phyloP scores from a whole-genome alignment of 441 rosid species.

The Aquilaria agallochum region DNA sequence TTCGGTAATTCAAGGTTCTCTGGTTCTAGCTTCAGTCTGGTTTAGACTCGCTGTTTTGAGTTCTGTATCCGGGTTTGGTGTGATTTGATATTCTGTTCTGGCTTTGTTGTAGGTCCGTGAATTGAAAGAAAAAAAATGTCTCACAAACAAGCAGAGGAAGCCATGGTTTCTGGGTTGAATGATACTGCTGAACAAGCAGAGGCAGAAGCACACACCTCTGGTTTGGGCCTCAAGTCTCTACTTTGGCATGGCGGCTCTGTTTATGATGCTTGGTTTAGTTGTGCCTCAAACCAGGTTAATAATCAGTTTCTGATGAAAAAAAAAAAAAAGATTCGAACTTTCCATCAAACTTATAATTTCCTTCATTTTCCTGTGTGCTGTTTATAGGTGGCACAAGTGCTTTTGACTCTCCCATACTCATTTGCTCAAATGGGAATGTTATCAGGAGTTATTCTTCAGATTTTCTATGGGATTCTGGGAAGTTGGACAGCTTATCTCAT shows the following conservation, averaged over 20 bases:
- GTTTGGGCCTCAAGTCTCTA: constrained; percentile 30
- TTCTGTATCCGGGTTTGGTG: constrained; percentile 17
- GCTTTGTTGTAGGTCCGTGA: constrained; percentile 18
- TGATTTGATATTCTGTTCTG: neutral
- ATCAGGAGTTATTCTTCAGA: constrained; percentile 57
- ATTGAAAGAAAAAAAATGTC: constrained; percentile 11
- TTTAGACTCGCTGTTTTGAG: neutral
- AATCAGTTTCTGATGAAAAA: neutral
- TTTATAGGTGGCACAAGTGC: constrained; percentile 58
- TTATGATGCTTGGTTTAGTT: constrained; percentile 63
- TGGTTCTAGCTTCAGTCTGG: neutral
- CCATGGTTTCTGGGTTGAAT: constrained; percentile 45
- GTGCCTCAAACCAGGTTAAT: constrained; percentile 56
- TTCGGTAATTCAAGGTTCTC: constrained; percentile 1
- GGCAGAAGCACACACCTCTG: constrained; percentile 27
- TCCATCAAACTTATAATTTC: neutral
- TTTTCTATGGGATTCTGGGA: constrained; percentile 56
- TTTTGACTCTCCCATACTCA: constrained; percentile 59
- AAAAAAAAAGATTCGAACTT: constrained; percentile 4
- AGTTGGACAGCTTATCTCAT: constrained; percentile 75
- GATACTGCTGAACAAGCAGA: constrained; percentile 27
- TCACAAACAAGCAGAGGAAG: constrained; percentile 59
- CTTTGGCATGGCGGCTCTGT: constrained; percentile 66
- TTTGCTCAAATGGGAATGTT: constrained; percentile 69
- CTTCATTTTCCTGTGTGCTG: neutral